phyloP scores from a whole-genome alignment of 495 filamentous ascomycete species.

The Penicillium egyptiacum region DNA sequence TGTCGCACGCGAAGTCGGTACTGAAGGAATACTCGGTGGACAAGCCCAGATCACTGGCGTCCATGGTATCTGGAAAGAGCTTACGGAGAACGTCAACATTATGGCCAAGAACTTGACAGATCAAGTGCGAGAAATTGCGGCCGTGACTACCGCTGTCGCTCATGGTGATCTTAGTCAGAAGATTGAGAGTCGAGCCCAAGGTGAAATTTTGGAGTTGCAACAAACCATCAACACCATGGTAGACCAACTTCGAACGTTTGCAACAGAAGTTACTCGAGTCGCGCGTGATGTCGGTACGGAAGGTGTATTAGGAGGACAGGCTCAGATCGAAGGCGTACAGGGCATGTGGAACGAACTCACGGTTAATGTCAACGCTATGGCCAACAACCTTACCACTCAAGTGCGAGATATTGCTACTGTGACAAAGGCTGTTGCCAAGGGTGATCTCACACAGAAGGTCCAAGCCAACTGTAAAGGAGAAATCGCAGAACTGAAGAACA shows the following conservation, averaged over 20 bases:
- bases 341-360: constrained; percentile 97
- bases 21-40: constrained; percentile 94
- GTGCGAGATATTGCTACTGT: constrained; percentile 98
- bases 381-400: constrained; percentile 95
- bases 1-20: constrained; percentile 95
- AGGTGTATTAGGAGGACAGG: constrained; percentile 94
- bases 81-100: constrained; percentile 97
- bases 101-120: constrained; percentile 89
- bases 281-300: constrained; percentile 96
- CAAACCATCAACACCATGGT: constrained; percentile 99
- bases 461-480: constrained; percentile 96
- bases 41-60: constrained; percentile 94
- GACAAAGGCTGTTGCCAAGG: constrained; percentile 95
- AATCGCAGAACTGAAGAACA: constrained; percentile 91
- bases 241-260: constrained; percentile 94
- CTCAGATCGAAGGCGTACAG: constrained; percentile 84
- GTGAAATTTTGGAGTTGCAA: constrained; percentile 94
- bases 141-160: constrained; percentile 93
- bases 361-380: constrained; percentile 98
- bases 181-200: constrained; percentile 89
- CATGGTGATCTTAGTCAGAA: constrained; percentile 96
- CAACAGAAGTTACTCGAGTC: constrained; percentile 94
- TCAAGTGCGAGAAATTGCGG: constrained; percentile 94
- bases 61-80: constrained; percentile 96
- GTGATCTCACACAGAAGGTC: constrained; percentile 95